Evolutionary conservation across 2,329 filamentous ascomycete species (phyloP).

Genomic region (Fusarium temperatum): DNA sequence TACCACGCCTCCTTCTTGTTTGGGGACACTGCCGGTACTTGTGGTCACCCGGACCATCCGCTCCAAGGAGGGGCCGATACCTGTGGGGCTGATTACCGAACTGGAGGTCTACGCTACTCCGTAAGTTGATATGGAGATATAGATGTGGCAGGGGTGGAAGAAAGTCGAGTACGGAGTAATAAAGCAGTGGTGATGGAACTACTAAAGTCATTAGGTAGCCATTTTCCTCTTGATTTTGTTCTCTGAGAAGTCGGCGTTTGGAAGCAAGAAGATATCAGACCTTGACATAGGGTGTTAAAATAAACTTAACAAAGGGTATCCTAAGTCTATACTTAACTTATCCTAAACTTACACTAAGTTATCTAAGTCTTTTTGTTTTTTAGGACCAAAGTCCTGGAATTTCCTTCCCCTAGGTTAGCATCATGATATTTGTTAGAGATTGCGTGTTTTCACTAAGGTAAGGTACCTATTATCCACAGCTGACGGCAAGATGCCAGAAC

Average conservation of each 20-base stretch:
- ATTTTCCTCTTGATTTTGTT: neutral
- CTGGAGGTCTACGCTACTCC: neutral
- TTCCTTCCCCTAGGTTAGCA: too few species aligned
- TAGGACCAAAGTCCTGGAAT: too few species aligned
- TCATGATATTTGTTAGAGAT: neutral
- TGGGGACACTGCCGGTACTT: conserved; percentile 12
- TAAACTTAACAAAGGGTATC: too few species aligned
- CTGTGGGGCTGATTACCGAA: conserved; percentile 23
- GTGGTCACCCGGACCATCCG: conserved; percentile 6
- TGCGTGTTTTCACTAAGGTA: neutral
- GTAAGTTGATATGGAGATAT: neutral
- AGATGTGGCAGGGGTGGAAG: neutral
- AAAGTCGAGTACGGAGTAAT: neutral
- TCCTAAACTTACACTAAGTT: too few species aligned
- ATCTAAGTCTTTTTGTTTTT: too few species aligned
- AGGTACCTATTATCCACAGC: neutral
- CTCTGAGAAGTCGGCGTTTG: neutral
- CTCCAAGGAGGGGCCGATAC: neutral
- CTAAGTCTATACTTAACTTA: too few species aligned
- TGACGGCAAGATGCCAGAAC: neutral
- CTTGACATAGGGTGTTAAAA: too few species aligned
- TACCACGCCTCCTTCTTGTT: conserved; percentile 15
- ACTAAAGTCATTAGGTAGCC: neutral
- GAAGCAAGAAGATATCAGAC: too few species aligned
- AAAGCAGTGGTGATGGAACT: neutral